phyloP scores from a whole-genome alignment of 2,329 filamentous ascomycete genomes.

The Davidsoniella virescens region DNA sequence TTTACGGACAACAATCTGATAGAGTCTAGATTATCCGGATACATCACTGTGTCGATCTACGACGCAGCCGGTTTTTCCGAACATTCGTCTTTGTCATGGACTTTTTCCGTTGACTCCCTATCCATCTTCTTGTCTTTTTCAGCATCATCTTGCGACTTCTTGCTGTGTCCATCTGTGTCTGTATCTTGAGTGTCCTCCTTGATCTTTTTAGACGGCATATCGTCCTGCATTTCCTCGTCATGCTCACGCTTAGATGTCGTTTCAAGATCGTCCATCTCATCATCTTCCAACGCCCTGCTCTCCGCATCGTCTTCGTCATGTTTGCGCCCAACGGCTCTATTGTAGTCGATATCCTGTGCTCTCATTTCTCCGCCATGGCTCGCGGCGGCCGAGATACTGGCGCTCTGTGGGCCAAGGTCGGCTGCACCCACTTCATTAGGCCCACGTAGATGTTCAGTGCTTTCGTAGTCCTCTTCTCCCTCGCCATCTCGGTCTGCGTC shows the following conservation, averaged over 20 bases:
- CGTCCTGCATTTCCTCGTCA: constrained; percentile 25
- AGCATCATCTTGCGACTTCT: neutral
- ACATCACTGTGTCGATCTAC: too few relatives aligned
- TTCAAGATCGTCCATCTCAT: constrained; percentile 20
- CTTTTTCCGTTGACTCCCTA: neutral
- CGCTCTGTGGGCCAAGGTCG: constrained; percentile 63
- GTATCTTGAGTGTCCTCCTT: constrained; percentile 18
- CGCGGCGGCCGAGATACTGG: constrained; percentile 18
- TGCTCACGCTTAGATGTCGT: constrained; percentile 39
- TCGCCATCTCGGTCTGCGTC: constrained; percentile 4
- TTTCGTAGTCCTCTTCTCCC: constrained; percentile 28
- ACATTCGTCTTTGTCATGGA: neutral
- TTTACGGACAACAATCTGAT: too few relatives aligned
- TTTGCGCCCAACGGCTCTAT: constrained; percentile 43
- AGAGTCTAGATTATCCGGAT: too few relatives aligned
- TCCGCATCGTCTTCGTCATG: constrained; percentile 18
- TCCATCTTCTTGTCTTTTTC: neutral
- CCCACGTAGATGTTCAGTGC: constrained; percentile 66
- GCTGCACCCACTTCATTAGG: constrained; percentile 72
- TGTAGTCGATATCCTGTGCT: constrained; percentile 38
- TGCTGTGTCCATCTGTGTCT: neutral
- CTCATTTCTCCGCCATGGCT: constrained; percentile 19
- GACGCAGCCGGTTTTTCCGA: too few relatives aligned
- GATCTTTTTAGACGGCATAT: constrained; percentile 28
- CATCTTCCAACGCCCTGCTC: constrained; percentile 16